phyloP scores from a whole-genome alignment of 2,329 filamentous ascomycete genomes.

The Ophiostoma sp. region DNA sequence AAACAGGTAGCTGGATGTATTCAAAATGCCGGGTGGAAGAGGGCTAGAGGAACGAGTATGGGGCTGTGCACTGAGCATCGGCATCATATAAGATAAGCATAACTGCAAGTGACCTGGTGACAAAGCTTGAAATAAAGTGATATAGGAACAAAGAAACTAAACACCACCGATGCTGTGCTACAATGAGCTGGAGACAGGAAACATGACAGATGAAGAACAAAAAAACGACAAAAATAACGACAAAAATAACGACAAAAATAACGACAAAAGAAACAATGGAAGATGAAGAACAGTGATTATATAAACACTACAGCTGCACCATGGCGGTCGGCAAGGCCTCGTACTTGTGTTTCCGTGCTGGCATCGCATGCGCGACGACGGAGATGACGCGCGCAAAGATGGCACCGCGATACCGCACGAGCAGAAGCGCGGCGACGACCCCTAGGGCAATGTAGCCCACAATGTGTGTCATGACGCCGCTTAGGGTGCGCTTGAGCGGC shows the following conservation, averaged over 20 bases:
- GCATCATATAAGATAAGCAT: background rate
- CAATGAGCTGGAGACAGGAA: no score
- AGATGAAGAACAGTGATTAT: no score
- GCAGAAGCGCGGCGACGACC: background rate
- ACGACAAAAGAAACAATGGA: background rate
- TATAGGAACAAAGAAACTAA: background rate
- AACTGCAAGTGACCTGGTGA: background rate
- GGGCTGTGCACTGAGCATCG: background rate
- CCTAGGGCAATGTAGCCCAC: background rate
- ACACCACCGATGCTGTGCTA: background rate
- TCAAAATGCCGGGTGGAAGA: no score
- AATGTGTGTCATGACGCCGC: background rate
- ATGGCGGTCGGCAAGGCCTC: slow-evolving; percentile 16
- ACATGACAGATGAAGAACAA: background rate
- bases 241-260: background rate
- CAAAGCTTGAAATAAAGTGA: background rate
- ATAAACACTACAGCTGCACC: background rate
- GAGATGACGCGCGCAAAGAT: background rate
- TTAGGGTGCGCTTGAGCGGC: background rate
- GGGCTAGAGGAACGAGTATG: background rate
- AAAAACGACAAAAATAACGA: background rate
- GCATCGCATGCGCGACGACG: background rate
- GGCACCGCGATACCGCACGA: slow-evolving; percentile 1
- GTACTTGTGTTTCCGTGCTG: slow-evolving; percentile 10
- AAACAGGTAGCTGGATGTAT: no score